A percentile compares a stretch with the other conserved stretches of the same genome.
phyloP scores from a whole-genome alignment of 176 grass and related monocot species.

The bread wheat (Triticum aestivum) region DNA sequence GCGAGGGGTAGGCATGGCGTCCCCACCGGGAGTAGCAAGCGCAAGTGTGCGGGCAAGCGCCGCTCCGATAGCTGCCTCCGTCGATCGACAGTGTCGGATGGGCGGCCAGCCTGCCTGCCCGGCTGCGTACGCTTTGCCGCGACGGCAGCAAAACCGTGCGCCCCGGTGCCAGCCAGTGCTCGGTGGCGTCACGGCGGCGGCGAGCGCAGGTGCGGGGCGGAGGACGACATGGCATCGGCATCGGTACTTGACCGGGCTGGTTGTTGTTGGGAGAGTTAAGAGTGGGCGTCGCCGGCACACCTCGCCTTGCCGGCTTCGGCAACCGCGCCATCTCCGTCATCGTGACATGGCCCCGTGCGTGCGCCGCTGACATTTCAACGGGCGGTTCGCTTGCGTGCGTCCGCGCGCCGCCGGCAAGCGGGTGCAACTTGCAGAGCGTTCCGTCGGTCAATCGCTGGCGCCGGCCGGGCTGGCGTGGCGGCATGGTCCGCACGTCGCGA shows the following conservation, averaged over 20 bases:
- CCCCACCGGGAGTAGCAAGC: conserved; percentile 15
- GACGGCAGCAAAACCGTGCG: conserved; percentile 11
- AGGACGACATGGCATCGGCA: background rate
- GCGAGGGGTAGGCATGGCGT: conserved; percentile 13
- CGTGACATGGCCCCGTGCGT: background rate
- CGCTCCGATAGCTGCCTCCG: background rate
- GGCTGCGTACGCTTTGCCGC: conserved; percentile 14
- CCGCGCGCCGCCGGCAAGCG: conserved; percentile 3
- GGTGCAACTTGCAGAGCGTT: background rate
- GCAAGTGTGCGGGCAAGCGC: conserved; percentile 34
- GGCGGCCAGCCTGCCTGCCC: no score
- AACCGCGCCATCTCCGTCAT: background rate
- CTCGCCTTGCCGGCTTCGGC: background rate
- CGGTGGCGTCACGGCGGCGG: conserved; percentile 38
- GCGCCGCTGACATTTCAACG: conserved; percentile 36
- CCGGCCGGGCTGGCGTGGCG: background rate
- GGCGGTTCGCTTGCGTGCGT: background rate
- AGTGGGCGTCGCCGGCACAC: background rate
- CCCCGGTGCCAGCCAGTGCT: background rate
- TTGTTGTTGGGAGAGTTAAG: background rate
- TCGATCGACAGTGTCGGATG: background rate
- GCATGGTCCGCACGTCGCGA: background rate
- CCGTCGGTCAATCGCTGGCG: background rate
- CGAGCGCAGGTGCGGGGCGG: background rate
- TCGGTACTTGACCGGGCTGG: background rate